Evolutionary conservation across 495 filamentous ascomycete genomes (phyloP), one percentile per base, ranked within the genome.

Genomic region (Articulospora tetracladia): DNA sequence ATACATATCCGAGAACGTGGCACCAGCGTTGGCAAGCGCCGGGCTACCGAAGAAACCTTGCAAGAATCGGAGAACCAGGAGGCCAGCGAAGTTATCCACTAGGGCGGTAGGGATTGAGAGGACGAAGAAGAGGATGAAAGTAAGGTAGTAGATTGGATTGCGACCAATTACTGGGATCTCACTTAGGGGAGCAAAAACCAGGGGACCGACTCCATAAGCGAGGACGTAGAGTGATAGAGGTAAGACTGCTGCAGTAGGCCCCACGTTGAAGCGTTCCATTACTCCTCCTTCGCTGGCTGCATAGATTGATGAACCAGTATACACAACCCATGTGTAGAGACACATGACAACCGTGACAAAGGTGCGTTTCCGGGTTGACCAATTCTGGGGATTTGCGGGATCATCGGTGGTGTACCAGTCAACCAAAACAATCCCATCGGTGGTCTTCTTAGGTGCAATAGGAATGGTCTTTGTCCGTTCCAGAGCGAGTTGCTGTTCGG

Each of bases 1-100:
- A 68, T 91, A 92, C 77, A 92, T 80, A 67, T 93, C 89, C 13
- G 86, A 87, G 1, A 91, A 82, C 2, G 87, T 88, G 0, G 87
- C 90, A 28, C 86, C 88, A 20, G 87, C 87, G 20, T 90, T 87
- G 57, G 80, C 85, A 22, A 93, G 70, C 66, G 90, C 91, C 1
- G 89, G 88, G 44, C 80, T 83, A 2, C 88, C 88, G 22, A 87
- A 79, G 47, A 93, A 70, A 1, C 90, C 90, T 65, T 83, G 80
- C 54, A 92, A 75, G 64, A 93, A 93, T 1, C 90, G 83, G 44
- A 82, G 77, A 11, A 90, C 71, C 49, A 93, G 74, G 75, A 92
- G 79, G 0, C 88, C 88, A 30, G 76, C 67, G 30, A 88, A 85
- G 61, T 91, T 91, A 34, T 77, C 72, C 17, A 88, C 87, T 15